Evolutionary conservation across 768 basidiomycete species (phyloP).

Genomic region (Agrocybe praecox): DNA sequence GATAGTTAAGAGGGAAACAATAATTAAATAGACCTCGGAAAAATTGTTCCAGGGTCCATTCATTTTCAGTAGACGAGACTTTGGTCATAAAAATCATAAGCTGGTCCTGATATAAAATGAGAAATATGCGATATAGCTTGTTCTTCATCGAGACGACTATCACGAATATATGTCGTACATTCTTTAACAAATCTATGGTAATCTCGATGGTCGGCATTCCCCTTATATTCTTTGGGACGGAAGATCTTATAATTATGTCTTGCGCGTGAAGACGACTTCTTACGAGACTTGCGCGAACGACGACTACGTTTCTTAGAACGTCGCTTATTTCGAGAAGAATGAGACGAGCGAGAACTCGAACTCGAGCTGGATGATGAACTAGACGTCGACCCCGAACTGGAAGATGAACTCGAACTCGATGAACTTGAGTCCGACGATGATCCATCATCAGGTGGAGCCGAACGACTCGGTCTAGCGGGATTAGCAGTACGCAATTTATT

Average conservation of each 20-base stretch:
- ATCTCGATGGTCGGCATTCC: background rate
- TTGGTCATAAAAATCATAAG: slow-evolving; percentile 32
- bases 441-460: too few species aligned
- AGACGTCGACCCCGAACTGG: background rate
- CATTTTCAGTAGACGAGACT: slow-evolving; percentile 23
- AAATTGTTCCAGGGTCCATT: slow-evolving; percentile 30
- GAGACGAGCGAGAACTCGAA: background rate
- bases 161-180: background rate
- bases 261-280: background rate
- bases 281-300: background rate
- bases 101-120: slow-evolving; percentile 13
- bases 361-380: background rate
- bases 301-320: background rate
- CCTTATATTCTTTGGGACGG: background rate
- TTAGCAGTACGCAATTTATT: background rate
- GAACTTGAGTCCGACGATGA: background rate
- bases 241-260: background rate
- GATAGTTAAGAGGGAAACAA: slow-evolving; percentile 32
- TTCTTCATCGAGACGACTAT: background rate
- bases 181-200: background rate
- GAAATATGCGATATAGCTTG: background rate
- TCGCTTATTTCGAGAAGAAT: background rate
- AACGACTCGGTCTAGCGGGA: background rate
- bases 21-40: slow-evolving; percentile 36
- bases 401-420: background rate